These are phyloP conservation scores for Microglena sp. DNA, from an alignment of 139 green algal genomes.

Conservation along the genomic window DNA sequence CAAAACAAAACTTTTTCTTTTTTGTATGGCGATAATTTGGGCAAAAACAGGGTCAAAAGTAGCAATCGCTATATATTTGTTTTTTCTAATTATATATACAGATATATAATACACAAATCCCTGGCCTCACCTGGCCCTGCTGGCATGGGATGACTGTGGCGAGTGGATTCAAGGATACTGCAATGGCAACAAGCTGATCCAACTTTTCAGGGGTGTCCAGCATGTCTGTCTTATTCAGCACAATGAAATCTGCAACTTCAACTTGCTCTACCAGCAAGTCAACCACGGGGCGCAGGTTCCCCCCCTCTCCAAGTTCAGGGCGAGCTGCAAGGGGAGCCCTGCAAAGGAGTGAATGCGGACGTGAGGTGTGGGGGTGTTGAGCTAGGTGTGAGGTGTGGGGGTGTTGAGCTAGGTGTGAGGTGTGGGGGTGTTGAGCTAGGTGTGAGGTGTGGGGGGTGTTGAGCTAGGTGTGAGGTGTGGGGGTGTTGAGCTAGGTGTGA, in stretches of 20 bases:
- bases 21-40: too few relatives aligned
- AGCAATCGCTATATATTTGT: too few relatives aligned
- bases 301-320: constrained; percentile 83
- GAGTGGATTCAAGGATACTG: constrained; percentile 74
- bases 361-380: neutral
- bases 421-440: too few relatives aligned
- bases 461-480: too few relatives aligned
- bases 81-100: too few relatives aligned
- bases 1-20: too few relatives aligned
- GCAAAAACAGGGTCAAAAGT: too few relatives aligned
- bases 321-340: constrained; percentile 47
- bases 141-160: constrained; percentile 55
- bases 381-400: too few relatives aligned
- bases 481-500: too few relatives aligned
- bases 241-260: constrained; percentile 73
- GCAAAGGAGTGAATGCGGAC: constrained; percentile 32
- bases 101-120: neutral
- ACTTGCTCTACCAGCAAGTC: constrained; percentile 78
- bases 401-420: too few relatives aligned
- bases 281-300: constrained; percentile 74
- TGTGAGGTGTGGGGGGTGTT: too few relatives aligned
- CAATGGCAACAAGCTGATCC: constrained; percentile 54
- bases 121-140: constrained; percentile 42
- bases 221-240: constrained; percentile 83
- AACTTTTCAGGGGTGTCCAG: constrained; percentile 26